Percentiles rank a stretch among this genome's conserved stretches.
phyloP scores from a whole-genome alignment of 108 stramenopile species.

The Chaetoceros muelleri region DNA sequence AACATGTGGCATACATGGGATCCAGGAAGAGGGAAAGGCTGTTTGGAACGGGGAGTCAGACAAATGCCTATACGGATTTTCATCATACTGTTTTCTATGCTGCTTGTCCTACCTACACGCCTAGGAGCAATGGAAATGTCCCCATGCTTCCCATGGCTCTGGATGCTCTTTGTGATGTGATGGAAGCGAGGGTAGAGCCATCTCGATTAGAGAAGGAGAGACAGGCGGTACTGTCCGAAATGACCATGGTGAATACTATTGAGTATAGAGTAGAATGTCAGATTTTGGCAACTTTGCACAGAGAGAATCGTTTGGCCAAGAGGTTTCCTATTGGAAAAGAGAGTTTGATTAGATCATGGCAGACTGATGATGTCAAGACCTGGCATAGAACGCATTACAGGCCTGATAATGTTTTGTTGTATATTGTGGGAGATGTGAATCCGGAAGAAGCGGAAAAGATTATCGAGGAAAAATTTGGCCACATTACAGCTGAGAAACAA shows the following conservation, averaged over 20 bases:
- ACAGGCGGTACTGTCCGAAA: constrained; percentile 90
- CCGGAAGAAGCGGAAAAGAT: constrained; percentile 61
- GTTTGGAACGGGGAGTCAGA: constrained; percentile 91
- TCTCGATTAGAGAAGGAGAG: constrained; percentile 94
- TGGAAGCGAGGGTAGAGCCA: constrained; percentile 88
- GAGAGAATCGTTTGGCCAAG: constrained; percentile 92
- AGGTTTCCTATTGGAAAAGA: constrained; percentile 98
- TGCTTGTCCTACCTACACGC: constrained; percentile 77
- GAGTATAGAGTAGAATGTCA: constrained; percentile 98
- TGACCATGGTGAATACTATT: constrained; percentile 97
- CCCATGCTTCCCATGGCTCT: constrained; percentile 93
- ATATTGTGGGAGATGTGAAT: constrained; percentile 92
- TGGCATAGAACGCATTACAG: constrained; percentile 96
- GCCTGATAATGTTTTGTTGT: constrained; percentile 95
- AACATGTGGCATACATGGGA: constrained; percentile 99
- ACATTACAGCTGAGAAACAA: constrained; percentile 64
- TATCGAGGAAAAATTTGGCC: constrained; percentile 85
- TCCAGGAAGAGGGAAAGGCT: constrained; percentile 90
- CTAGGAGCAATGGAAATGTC: constrained; percentile 24
- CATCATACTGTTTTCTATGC: constrained; percentile 99
- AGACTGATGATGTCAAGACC: constrained; percentile 83
- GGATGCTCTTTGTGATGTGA: constrained; percentile 91
- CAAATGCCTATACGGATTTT: constrained; percentile 94
- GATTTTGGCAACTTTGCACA: constrained; percentile 87
- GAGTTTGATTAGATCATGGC: constrained; percentile 83